Percentiles rank a stretch among this genome's conserved stretches.
Evolutionary conservation across 179 eudicot genomes (phyloP).

Genomic region (Silene coronaria): DNA sequence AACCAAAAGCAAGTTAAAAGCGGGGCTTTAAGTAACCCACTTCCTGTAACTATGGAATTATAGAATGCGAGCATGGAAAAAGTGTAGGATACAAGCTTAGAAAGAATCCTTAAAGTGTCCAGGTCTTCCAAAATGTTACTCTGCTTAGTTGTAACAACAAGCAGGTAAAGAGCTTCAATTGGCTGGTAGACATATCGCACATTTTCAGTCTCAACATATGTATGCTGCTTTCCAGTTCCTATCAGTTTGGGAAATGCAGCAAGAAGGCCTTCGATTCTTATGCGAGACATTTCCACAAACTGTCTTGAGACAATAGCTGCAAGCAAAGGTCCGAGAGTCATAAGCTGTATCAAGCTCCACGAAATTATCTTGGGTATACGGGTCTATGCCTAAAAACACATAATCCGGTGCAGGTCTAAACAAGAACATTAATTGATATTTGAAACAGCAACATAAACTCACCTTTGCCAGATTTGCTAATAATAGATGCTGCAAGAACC

Average conservation of each 20-base stretch:
- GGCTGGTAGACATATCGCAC: constrained; percentile 98
- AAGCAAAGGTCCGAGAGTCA: constrained; percentile 9
- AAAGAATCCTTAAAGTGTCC: constrained; percentile 94
- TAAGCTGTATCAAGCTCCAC: not conserved
- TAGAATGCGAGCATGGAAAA: not conserved
- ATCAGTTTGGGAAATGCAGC: constrained; percentile 95
- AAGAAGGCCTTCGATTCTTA: constrained; percentile 83
- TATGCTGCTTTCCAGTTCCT: constrained; percentile 95
- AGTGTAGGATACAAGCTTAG: constrained; percentile 80
- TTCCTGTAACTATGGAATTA: constrained; percentile 27
- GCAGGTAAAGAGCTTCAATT: constrained; percentile 71
- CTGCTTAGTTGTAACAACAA: constrained; percentile 90
- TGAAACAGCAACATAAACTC: not conserved
- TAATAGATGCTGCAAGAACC: constrained; percentile 76
- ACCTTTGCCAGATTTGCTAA: constrained; percentile 85
- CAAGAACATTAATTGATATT: not conserved
- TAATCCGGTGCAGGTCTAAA: not conserved
- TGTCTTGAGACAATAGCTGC: constrained; percentile 94
- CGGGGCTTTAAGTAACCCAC: not conserved
- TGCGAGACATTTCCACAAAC: constrained; percentile 93
- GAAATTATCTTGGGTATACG: not conserved
- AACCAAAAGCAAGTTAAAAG: not conserved
- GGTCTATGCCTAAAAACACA: not conserved
- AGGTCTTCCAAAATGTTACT: constrained; percentile 98
- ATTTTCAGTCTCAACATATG: constrained; percentile 93